Base-by-base conservation (phyloP, 2,329 filamentous ascomycete species). In the Lasiodiplodia sp. region DNA sequence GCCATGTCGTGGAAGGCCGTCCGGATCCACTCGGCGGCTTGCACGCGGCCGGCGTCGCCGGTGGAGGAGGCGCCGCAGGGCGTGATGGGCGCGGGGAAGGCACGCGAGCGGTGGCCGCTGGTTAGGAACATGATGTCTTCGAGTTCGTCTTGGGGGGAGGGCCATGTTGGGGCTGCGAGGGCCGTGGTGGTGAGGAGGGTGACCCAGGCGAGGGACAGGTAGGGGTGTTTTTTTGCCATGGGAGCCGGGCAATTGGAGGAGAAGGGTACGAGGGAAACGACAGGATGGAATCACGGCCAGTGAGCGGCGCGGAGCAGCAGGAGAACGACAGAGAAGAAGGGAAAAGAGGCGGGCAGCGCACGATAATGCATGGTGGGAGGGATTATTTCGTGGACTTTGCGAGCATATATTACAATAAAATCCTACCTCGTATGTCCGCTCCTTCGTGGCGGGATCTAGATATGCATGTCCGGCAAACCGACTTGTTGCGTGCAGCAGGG, bases 111-210 rank as follows among this genome's bases (percentile, higher is more conserved):
- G 73, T 87, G 86, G 3, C 86, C 87, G 40, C 82, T 79, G 65
- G 86, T 84, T 72, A 89, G 85, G 73, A 85, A 88, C 81, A 90
- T 86, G 71, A 89, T 85, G 75, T 89, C 88, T 76, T 90, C 88
- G 69, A 90, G 78, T 75, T 90, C 87, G 72, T 90, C 88, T 21
- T 37, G 53, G 14, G 82, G 73, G 2, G 86, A 84, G 2, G 88
- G 88, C 88, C 88, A 90, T 73, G 87, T 90, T 38, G 85, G 86
- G 71, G 86, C 84, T 28, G 86, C 83, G 28, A 25, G 10, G 31
- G 25, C 14, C 5, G 28, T 11, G 16, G 25, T 11, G 37, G 16
- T 7, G 60, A 3, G 18, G 60, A 25, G n/a, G 40, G 8, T 21
- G 60, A 51, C 44, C n/a, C 28, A 64, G 28, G n/a, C 28, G 11